These are phyloP conservation scores for Grigorovia yakushimaensis DNA, from an alignment of 805 yeast genomes.

Conservation along the genomic window DNA sequence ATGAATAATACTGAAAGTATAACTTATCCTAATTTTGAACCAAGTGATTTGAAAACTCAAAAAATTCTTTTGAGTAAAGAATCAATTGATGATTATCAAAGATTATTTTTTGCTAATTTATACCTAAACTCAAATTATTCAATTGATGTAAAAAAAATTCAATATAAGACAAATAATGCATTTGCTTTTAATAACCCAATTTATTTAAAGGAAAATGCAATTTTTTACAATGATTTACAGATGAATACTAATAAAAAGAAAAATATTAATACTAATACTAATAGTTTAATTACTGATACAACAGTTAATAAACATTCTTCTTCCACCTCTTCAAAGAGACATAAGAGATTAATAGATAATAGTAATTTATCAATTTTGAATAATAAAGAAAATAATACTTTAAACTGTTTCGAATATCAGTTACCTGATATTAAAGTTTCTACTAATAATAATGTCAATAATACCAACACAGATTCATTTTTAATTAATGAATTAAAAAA, in stretches of 20 bases:
- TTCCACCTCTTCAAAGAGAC: neutral
- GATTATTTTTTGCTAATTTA: constrained; percentile 19
- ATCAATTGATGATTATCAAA: constrained; percentile 27
- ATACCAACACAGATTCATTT: constrained; percentile 3
- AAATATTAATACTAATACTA: neutral
- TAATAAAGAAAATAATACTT: constrained; percentile 7
- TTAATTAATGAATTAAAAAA: neutral
- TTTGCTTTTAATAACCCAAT: constrained; percentile 9
- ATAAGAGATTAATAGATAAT: too few relatives aligned
- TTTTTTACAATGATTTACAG: neutral
- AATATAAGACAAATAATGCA: constrained; percentile 20
- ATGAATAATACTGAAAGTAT: neutral
- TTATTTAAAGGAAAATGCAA: neutral
- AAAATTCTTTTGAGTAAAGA: neutral
- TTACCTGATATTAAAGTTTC: constrained; percentile 15
- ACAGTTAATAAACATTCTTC: too few relatives aligned
- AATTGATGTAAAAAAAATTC: constrained; percentile 7
- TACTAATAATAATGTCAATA: neutral
- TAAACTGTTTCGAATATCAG: constrained; percentile 24
- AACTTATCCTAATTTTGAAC: neutral
- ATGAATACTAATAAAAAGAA: neutral
- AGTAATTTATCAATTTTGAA: neutral
- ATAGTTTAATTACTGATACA: neutral
- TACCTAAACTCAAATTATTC: constrained; percentile 3
- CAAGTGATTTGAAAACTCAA: neutral